Percentiles rank a stretch among this genome's conserved stretches.
These are phyloP conservation scores for Microdochium bolleyi DNA, from an alignment of 2,329 filamentous ascomycete genomes.

Conservation along the genomic window DNA sequence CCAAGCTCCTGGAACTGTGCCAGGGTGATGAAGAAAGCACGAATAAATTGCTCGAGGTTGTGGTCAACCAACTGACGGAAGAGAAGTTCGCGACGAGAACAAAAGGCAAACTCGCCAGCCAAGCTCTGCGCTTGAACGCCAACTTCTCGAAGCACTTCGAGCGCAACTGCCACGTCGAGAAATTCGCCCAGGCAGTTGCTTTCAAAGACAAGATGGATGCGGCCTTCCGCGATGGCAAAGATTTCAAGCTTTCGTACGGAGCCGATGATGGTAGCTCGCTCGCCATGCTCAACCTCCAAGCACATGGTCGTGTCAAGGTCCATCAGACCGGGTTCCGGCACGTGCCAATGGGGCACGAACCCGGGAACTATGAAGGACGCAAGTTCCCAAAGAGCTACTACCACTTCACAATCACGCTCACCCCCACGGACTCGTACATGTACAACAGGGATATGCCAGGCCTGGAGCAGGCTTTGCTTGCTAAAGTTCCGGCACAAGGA, in stretches of 20 bases:
- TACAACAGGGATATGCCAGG: conserved; percentile 42
- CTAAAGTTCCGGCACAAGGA: conserved; percentile 33
- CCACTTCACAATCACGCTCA: conserved; percentile 53
- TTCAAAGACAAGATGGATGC: conserved; percentile 55
- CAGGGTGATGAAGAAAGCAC: conserved; percentile 27
- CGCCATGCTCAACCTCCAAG: conserved; percentile 58
- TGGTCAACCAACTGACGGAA: conserved; percentile 37
- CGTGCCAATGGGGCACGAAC: conserved; percentile 63
- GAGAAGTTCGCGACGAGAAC: conserved; percentile 50
- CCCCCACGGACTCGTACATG: conserved; percentile 50
- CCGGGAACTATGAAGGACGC: conserved; percentile 63
- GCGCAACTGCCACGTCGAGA: conserved; percentile 44
- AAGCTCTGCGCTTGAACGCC: conserved; percentile 56
- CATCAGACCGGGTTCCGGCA: conserved; percentile 45
- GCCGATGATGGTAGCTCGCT: conserved; percentile 59
- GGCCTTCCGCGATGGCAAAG: conserved; percentile 31
- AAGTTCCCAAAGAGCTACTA: conserved; percentile 59
- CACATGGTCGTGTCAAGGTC: conserved; percentile 46
- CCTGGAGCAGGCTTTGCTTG: conserved; percentile 22
- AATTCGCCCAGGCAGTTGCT: conserved; percentile 47
- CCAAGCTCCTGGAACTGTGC: conserved; percentile 43
- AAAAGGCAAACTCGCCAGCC: conserved; percentile 49
- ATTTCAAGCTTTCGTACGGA: conserved; percentile 19
- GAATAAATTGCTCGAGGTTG: conserved; percentile 36
- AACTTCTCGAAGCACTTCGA: conserved; percentile 47